A percentile compares a stretch with the other conserved stretches of the same genome.
Conservation (phyloP, 2,329 filamentous ascomycete species). For the Curvularia spicifera region DNA sequence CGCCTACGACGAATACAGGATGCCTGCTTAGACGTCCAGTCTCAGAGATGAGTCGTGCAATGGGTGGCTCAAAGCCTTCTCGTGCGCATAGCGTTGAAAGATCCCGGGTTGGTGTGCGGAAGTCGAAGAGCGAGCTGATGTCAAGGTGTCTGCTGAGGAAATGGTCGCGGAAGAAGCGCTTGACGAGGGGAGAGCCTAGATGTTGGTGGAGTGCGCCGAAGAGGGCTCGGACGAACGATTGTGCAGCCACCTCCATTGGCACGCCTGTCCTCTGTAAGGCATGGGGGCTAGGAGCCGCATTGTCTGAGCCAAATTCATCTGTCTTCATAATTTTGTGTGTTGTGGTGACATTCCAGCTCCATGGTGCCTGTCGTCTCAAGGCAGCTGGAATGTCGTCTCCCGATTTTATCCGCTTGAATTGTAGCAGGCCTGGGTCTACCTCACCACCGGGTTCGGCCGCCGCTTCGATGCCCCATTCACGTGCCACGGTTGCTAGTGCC, state of each 20-base stretch:
- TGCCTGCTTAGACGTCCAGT: constrained; percentile 84
- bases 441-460: constrained; percentile 88
- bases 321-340: constrained; percentile 81
- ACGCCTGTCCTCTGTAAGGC: constrained; percentile 31
- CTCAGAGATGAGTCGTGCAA: constrained; percentile 87
- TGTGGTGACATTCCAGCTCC: constrained; percentile 47
- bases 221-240: constrained; percentile 81
- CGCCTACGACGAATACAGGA: constrained; percentile 91
- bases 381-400: constrained; percentile 36
- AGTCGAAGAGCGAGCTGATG: constrained; percentile 79
- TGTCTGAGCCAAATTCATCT: constrained; percentile 80
- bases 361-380: constrained; percentile 37
- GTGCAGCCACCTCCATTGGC: constrained; percentile 65
- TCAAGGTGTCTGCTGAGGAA: constrained; percentile 81
- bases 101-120: constrained; percentile 83
- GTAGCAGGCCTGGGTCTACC: constrained; percentile 88
- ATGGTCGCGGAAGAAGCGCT: constrained; percentile 83
- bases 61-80: constrained; percentile 85
- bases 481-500: constrained; percentile 74
- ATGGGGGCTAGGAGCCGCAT: constrained; percentile 36
- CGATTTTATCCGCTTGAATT: constrained; percentile 65
- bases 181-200: constrained; percentile 76
- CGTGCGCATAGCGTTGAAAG: constrained; percentile 81
- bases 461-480: constrained; percentile 89
- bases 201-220: constrained; percentile 87